A percentile compares a stretch with the other conserved stretches of the same genome.
phyloP scores from a whole-genome alignment of 2,329 filamentous ascomycete species.

The Sporothrix dimorphospora region DNA sequence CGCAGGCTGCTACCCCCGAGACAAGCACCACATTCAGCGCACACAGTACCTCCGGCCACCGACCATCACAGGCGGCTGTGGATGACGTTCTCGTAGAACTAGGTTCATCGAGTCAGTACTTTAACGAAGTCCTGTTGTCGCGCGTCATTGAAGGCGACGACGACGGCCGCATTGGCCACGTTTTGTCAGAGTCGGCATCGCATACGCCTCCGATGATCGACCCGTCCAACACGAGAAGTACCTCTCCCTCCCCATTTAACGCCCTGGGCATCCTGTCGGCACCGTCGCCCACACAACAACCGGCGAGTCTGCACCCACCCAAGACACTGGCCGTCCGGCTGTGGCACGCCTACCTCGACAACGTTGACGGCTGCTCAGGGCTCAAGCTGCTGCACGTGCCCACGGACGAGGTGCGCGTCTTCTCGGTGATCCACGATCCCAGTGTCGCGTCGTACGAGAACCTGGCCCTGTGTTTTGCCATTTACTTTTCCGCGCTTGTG shows the following conservation, averaged over 20 bases:
- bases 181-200: neutral
- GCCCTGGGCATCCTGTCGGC: conserved; percentile 3
- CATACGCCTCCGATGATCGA: neutral
- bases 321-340: neutral
- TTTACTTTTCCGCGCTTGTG: neutral
- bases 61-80: neutral
- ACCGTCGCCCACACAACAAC: neutral
- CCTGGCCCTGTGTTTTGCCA: conserved; percentile 12
- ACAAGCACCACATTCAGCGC: neutral
- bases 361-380: conserved; percentile 6
- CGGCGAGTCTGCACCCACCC: neutral
- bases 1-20: neutral
- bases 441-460: neutral
- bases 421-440: conserved; percentile 1
- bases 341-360: conserved; percentile 1
- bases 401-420: conserved; percentile 1
- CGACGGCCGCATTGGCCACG: neutral
- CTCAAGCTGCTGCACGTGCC: conserved; percentile 9
- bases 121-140: neutral
- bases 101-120: conserved; percentile 14
- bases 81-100: conserved; percentile 1
- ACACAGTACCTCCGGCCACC: neutral
- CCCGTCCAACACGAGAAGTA: neutral
- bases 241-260: neutral
- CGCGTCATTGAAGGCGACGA: neutral